Percentiles rank a stretch among this genome's conserved stretches.
Conservation (phyloP, 1,284 basidiomycete genomes). For the Pisolithus thermaeus region DNA sequence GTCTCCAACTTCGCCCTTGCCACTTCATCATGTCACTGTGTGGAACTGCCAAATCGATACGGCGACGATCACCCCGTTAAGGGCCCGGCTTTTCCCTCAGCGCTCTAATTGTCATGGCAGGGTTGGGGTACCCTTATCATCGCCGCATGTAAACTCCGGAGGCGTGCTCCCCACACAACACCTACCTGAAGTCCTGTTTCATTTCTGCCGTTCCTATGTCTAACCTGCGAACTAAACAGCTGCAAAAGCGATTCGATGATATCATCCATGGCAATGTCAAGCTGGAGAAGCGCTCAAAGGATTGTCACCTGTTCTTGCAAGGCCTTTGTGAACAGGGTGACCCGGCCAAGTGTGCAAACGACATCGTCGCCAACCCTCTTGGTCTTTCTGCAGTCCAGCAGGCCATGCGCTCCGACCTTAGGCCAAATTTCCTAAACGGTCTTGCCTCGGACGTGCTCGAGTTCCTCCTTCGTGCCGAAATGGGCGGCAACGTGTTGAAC, state of each 20-base stretch:
- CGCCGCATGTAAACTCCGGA: background rate
- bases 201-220: background rate
- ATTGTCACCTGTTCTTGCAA: slow-evolving; percentile 38
- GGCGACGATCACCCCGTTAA: background rate
- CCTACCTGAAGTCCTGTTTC: background rate
- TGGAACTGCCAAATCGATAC: slow-evolving; percentile 7
- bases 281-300: slow-evolving; percentile 8
- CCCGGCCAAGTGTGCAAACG: slow-evolving; percentile 34
- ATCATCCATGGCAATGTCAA: slow-evolving; percentile 17
- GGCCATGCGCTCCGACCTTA: slow-evolving; percentile 40
- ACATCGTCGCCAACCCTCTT: slow-evolving; percentile 32
- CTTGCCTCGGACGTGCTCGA: slow-evolving; percentile 32
- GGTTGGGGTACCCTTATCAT: too few species aligned
- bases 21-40: too few species aligned
- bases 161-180: background rate
- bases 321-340: slow-evolving; percentile 40
- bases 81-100: background rate
- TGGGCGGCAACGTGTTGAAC: slow-evolving; percentile 44
- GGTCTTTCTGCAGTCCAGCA: slow-evolving; percentile 40
- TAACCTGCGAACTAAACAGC: slow-evolving; percentile 10
- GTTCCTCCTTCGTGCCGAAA: slow-evolving; percentile 36
- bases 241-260: slow-evolving; percentile 21
- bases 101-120: background rate
- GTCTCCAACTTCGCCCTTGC: too few species aligned
- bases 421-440: slow-evolving; percentile 40